A percentile compares a stretch with the other conserved stretches of the same genome.
phyloP scores from a whole-genome alignment of 805 yeast species.

The Blastobotrys robertii region DNA sequence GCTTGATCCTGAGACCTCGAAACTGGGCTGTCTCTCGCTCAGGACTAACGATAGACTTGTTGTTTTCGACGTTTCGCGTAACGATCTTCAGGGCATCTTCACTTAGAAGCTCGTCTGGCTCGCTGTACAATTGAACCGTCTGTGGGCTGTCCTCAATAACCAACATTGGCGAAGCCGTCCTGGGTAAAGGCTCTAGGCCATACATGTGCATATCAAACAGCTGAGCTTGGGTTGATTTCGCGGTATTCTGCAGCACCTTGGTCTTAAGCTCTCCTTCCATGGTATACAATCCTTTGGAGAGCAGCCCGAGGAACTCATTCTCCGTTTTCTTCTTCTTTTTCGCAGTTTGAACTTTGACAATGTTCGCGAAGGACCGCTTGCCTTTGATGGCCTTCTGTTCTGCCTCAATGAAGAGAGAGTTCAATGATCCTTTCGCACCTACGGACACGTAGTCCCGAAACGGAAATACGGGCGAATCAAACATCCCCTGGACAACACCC shows the following conservation, averaged over 20 bases:
- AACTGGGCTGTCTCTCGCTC: not conserved
- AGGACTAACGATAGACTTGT: not conserved
- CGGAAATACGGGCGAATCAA: conserved; percentile 1
- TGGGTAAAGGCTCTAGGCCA: conserved; percentile 13
- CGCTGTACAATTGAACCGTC: not conserved
- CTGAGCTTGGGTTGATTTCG: not conserved
- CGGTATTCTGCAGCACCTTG: not conserved
- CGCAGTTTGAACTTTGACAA: too few species aligned
- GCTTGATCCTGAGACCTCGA: conserved; percentile 7
- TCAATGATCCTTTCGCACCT: not conserved
- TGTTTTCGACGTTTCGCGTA: conserved; percentile 3
- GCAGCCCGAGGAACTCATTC: not conserved
- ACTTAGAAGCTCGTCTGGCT: conserved; percentile 1
- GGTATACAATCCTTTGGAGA: not conserved
- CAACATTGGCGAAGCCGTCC: conserved; percentile 9
- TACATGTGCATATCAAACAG: conserved; percentile 2
- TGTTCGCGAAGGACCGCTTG: not conserved
- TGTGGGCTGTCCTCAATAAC: conserved; percentile 8
- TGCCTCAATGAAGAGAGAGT: not conserved
- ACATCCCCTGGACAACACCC: not conserved
- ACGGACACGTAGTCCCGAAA: not conserved
- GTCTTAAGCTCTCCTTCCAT: not conserved
- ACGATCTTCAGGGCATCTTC: conserved; percentile 1
- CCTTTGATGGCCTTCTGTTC: not conserved
- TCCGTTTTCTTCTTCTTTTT: not conserved